Evolutionary conservation across 1,139 yeast species (phyloP).

Genomic region (Diutina mesorugosa): DNA sequence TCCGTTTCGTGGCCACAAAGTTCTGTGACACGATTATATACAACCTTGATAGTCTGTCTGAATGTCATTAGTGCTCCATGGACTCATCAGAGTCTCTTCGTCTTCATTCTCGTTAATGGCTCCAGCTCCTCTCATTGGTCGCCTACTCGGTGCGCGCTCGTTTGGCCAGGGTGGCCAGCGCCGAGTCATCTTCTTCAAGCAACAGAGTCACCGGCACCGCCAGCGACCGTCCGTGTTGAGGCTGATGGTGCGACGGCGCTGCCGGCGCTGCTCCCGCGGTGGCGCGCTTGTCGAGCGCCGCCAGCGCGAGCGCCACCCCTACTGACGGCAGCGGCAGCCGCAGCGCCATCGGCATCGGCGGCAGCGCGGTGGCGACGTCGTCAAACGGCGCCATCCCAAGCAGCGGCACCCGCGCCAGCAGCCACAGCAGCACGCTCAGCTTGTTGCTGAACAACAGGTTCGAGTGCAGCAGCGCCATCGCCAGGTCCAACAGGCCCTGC

Average conservation of each 20-base stretch:
- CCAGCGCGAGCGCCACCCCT: not conserved
- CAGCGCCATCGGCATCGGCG: not conserved
- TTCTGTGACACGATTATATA: not conserved
- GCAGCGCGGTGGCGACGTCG: not conserved
- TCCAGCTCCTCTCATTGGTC: too few relatives aligned
- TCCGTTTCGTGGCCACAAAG: not conserved
- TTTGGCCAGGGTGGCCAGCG: not conserved
- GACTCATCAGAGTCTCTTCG: too few relatives aligned
- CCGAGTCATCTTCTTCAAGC: not conserved
- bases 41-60: not conserved
- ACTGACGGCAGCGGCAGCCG: not conserved
- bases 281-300: conserved; percentile 8
- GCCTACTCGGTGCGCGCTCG: not conserved
- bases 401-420: not conserved
- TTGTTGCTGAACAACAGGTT: not conserved
- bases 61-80: not conserved
- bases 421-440: conserved; percentile 2
- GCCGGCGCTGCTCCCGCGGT: conserved; percentile 10
- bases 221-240: not conserved
- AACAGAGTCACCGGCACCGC: not conserved
- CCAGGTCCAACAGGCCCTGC: not conserved
- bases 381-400: not conserved
- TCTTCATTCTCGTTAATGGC: not conserved
- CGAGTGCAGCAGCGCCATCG: not conserved
- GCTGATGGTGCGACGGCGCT: not conserved